Evolutionary conservation across 345 rosid genomes (phyloP), one percentile per base, ranked within the genome.

Genomic region (Heritiera littoralis): DNA sequence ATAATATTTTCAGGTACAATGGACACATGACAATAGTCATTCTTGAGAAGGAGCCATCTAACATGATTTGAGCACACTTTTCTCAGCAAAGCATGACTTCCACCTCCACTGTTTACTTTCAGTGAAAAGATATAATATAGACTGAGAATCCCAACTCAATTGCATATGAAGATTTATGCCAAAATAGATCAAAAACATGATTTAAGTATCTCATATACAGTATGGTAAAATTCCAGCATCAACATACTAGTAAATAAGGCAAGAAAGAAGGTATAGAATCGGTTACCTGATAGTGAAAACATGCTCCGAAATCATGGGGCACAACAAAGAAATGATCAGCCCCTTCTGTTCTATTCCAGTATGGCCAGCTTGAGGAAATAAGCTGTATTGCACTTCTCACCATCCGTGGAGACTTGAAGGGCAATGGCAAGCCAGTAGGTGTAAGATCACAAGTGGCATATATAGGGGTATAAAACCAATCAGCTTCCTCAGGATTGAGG

Each of bases 291-390:
- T 95, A 93, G 71, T 95, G 98, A 81, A 93, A 95, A 88, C 98
- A 93, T 45, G 98, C 97, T 74, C 99, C 98, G 75, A 95, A 95
- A 80, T 95, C 99, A 83, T 91, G 99, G 12, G 99, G 99, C 66
- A 90, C 94, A 69, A 95, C 96, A 75, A 95, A 92, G 90, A 95
- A 95, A 78, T 93, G 99, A 85, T 95, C 97, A 61, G 95, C 93
- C 17, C 99, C 99, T 81, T 95, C 97, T 0, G 99, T 91, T 9
- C 92, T 86, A 81, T 95, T 95, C 99, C 99, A 95, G 20, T 87
- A 92, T 65, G 95, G 98, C 98, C 98, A 92, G 51, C 85, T 93
- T 20, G 95, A 75, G 73, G 98, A 89, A 77, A 95, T 87, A 1
- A 95, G 91, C 63, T 93, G 98, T 8, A 95, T 88, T 0, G 97